Evolutionary conservation across 2,329 filamentous ascomycete species (phyloP).

Genomic region (Chrysoporthe deuterocubensis): DNA sequence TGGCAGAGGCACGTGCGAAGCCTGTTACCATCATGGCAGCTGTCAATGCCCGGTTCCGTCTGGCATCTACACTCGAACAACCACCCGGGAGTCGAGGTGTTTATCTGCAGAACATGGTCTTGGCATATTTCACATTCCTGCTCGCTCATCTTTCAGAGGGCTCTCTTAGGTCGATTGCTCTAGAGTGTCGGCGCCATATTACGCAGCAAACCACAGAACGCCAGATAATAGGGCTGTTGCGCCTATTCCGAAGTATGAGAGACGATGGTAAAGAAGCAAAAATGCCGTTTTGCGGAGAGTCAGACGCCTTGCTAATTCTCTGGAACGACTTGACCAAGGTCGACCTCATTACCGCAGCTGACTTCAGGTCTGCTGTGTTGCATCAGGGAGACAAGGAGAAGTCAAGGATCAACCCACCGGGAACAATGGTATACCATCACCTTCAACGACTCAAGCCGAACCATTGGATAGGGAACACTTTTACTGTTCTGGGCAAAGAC

Average conservation of each 20-base stretch:
- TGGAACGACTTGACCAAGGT: constrained; percentile 46
- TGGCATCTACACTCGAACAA: constrained; percentile 29
- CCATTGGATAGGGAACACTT: constrained; percentile 25
- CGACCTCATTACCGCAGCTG: constrained; percentile 39
- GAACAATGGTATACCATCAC: constrained; percentile 32
- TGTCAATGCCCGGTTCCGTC: constrained; percentile 36
- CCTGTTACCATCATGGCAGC: constrained; percentile 35
- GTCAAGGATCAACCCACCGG: constrained; percentile 29
- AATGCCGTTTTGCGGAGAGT: constrained; percentile 37
- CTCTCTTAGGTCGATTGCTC: constrained; percentile 37
- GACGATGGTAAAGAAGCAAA: constrained; percentile 29
- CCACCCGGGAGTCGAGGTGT: constrained; percentile 20
- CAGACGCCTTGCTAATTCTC: constrained; percentile 39
- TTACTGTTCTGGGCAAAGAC: constrained; percentile 36
- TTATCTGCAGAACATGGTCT: constrained; percentile 37
- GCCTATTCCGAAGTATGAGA: constrained; percentile 31
- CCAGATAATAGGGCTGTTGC: constrained; percentile 39
- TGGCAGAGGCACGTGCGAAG: constrained; percentile 29
- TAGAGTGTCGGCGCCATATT: constrained; percentile 39
- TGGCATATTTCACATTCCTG: constrained; percentile 32
- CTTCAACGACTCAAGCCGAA: constrained; percentile 19
- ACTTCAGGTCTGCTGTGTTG: constrained; percentile 42
- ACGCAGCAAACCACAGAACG: constrained; percentile 39
- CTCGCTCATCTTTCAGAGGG: constrained; percentile 32
- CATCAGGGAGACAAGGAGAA: constrained; percentile 13